A percentile compares a stretch with the other conserved stretches of the same genome.
phyloP scores from a whole-genome alignment of 768 basidiomycete genomes.

The Lyophyllum shimeji region DNA sequence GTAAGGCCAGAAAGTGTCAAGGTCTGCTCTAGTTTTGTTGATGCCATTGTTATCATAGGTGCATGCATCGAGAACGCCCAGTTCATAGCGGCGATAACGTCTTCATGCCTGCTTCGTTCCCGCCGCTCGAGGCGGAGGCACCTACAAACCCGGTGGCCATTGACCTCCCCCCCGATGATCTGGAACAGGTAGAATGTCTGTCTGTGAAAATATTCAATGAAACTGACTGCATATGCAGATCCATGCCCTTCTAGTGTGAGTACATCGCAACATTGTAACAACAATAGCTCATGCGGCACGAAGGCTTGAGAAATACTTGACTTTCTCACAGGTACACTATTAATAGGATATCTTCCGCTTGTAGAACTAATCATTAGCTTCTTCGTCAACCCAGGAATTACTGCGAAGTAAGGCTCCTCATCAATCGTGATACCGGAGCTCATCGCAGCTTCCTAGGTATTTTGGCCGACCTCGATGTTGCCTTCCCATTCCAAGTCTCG shows the following conservation, averaged over 20 bases:
- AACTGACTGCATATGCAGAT: conserved; percentile 33
- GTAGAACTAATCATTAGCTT: not conserved
- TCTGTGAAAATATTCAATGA: not conserved
- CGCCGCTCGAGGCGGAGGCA: conserved; percentile 29
- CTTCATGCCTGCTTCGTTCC: conserved; percentile 54
- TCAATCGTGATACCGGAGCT: not conserved
- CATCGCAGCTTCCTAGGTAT: conserved; percentile 35
- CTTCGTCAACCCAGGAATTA: conserved; percentile 21
- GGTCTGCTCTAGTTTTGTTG: not conserved
- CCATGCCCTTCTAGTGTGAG: conserved; percentile 61
- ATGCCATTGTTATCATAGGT: conserved; percentile 30
- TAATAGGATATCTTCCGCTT: not conserved
- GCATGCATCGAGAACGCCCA: conserved; percentile 39
- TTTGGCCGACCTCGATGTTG: conserved; percentile 47
- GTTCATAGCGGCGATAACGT: conserved; percentile 36
- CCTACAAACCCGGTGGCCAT: conserved; percentile 21
- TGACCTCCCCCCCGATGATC: conserved; percentile 41
- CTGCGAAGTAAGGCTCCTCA: conserved; percentile 30
- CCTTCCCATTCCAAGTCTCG: conserved; percentile 45
- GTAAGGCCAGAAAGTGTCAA: conserved; percentile 25
- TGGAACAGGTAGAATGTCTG: conserved; percentile 39
- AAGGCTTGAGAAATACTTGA: conserved; percentile 47
- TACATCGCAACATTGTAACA: not conserved
- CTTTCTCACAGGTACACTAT: conserved; percentile 38
- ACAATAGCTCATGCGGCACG: conserved; percentile 3